These are phyloP conservation scores for Fusarium nelsonii DNA, from an alignment of 2,329 filamentous ascomycete genomes.

Conservation along the genomic window DNA sequence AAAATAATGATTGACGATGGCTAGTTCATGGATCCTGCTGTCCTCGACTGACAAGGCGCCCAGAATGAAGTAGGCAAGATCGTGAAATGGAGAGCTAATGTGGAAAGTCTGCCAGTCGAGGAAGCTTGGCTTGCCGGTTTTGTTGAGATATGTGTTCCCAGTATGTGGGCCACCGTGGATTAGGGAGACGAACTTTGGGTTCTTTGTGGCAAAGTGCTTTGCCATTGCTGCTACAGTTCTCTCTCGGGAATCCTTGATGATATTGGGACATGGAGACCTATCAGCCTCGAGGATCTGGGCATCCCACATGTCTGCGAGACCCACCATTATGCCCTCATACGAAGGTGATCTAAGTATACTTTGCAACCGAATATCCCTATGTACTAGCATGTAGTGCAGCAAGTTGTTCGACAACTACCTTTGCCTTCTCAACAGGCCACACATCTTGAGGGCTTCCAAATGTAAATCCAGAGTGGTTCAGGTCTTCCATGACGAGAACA, in stretches of 20 bases:
- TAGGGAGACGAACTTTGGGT: conserved; percentile 18
- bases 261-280: conserved; percentile 8
- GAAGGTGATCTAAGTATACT: conserved; percentile 17
- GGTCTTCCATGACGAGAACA: conserved; percentile 26
- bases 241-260: conserved; percentile 6
- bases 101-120: conserved; percentile 32
- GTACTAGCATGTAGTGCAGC: conserved; percentile 19
- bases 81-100: conserved; percentile 26
- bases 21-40: not conserved
- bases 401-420: conserved; percentile 3
- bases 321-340: conserved; percentile 23
- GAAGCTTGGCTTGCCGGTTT: conserved; percentile 8
- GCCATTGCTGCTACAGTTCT: conserved; percentile 10
- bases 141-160: conserved; percentile 24
- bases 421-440: not conserved
- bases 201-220: conserved; percentile 20
- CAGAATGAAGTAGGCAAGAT: conserved; percentile 24
- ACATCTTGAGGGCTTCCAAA: conserved; percentile 19
- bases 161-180: conserved; percentile 31
- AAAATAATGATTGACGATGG: conserved; percentile 5
- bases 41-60: conserved; percentile 17
- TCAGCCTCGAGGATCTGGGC: not conserved
- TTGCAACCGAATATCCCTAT: conserved; percentile 1
- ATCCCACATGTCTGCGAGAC: conserved; percentile 14
- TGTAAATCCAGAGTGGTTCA: not conserved